These are phyloP conservation scores for Zygosaccharomyces sapae DNA, from an alignment of 1,139 yeast genomes.

Conservation along the genomic window DNA sequence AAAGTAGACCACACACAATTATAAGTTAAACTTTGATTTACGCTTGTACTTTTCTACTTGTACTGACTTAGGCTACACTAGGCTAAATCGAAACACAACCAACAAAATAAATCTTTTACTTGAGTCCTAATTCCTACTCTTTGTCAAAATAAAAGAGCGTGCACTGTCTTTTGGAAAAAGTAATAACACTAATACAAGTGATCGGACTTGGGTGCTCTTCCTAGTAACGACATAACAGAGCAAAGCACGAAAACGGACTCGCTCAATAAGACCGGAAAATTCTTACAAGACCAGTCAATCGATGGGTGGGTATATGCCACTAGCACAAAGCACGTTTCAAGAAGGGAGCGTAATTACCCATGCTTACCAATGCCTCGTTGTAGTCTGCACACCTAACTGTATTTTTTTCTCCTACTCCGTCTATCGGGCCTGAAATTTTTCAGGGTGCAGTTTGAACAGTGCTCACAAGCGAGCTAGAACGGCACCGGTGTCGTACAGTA, in stretches of 20 bases:
- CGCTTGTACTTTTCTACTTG: no score
- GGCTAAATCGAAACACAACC: no score
- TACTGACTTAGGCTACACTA: no score
- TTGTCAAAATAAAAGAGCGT: neutral
- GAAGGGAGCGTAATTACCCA: no score
- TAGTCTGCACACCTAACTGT: conserved; percentile 3
- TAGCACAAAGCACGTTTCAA: no score
- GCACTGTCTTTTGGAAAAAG: neutral
- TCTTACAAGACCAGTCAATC: no score
- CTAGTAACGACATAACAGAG: neutral
- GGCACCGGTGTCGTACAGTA: no score
- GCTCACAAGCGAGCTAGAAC: neutral
- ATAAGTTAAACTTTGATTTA: no score
- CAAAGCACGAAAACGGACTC: neutral
- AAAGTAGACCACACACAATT: conserved; percentile 2
- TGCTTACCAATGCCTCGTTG: neutral
- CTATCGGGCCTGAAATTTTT: conserved; percentile 11
- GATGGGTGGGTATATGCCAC: no score
- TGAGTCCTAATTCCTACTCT: no score
- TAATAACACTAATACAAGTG: neutral
- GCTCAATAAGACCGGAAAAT: no score
- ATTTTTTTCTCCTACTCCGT: conserved; percentile 6
- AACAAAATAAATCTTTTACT: no score
- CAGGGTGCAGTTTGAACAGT: conserved; percentile 17
- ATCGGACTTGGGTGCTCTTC: conserved; percentile 1